phyloP scores from a whole-genome alignment of 345 rosid species.

The Camelina laxa region DNA sequence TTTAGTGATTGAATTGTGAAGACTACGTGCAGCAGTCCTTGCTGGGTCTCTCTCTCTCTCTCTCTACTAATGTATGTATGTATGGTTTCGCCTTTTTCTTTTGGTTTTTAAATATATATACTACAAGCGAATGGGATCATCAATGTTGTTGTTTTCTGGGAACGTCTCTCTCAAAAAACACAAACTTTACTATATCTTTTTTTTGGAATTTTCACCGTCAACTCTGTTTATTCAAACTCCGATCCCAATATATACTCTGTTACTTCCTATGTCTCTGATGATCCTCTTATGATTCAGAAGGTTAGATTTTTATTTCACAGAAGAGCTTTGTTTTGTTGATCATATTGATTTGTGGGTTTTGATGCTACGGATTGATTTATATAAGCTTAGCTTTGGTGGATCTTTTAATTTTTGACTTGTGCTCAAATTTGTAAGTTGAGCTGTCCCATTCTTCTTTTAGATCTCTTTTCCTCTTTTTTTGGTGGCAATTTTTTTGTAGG shows the following conservation, averaged over 20 bases:
- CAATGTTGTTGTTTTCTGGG: constrained; percentile 41
- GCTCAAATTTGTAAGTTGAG: constrained; percentile 28
- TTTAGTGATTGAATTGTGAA: constrained; percentile 19
- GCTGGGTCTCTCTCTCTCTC: constrained; percentile 34
- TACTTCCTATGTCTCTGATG: constrained; percentile 29
- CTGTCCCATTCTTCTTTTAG: constrained; percentile 32
- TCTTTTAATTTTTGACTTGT: constrained; percentile 12
- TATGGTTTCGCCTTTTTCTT: constrained; percentile 9
- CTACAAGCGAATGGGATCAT: background rate
- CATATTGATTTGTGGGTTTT: constrained; percentile 19
- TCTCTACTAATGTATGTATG: background rate
- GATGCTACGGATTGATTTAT: constrained; percentile 21
- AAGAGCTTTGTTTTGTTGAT: background rate
- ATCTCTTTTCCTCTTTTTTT: constrained; percentile 28
- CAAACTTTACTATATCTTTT: background rate
- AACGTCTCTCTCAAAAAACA: constrained; percentile 35
- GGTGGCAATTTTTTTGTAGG: constrained; percentile 2
- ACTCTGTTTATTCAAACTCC: constrained; percentile 14
- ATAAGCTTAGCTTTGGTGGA: constrained; percentile 9
- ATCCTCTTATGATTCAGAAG: constrained; percentile 17
- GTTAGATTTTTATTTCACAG: constrained; percentile 11
- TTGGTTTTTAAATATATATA: background rate
- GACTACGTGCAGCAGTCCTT: constrained; percentile 48
- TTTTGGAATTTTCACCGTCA: constrained; percentile 24
- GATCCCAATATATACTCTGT: background rate